phyloP scores from a whole-genome alignment of 208 protist genomes.

The Polymyxa betae region DNA sequence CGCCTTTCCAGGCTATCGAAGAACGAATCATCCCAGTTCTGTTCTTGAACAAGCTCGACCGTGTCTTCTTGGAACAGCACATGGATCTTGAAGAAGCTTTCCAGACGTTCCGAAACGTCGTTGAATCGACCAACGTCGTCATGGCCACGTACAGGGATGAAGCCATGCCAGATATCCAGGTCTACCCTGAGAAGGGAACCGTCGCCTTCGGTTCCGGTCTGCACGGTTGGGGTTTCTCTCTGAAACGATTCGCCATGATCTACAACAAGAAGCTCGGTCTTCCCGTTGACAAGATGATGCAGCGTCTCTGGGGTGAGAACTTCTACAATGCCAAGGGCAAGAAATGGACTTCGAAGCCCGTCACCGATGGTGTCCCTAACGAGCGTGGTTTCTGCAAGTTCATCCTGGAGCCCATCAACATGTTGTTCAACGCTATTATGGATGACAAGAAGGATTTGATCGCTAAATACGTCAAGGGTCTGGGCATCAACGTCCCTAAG shows the following conservation, averaged over 20 bases:
- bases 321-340: conserved; percentile 91
- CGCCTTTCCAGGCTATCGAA: conserved; percentile 77
- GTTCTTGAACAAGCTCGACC: conserved; percentile 99
- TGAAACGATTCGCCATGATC: conserved; percentile 89
- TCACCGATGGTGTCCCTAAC: conserved; percentile 68
- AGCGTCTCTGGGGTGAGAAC: conserved; percentile 96
- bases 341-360: conserved; percentile 81
- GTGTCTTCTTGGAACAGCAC: conserved; percentile 91
- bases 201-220: conserved; percentile 97
- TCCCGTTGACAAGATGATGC: conserved; percentile 81
- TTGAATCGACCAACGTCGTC: conserved; percentile 93
- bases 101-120: conserved; percentile 80
- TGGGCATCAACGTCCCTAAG: conserved; percentile 80
- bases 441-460: conserved; percentile 88
- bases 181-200: conserved; percentile 86
- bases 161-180: conserved; percentile 85
- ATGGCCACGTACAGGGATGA: conserved; percentile 96
- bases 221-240: conserved; percentile 98
- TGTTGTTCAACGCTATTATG: conserved; percentile 92
- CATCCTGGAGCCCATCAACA: conserved; percentile 95
- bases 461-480: conserved; percentile 86
- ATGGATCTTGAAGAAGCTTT: conserved; percentile 83
- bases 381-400: conserved; percentile 92
- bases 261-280: conserved; percentile 93
- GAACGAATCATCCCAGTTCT: conserved; percentile 98